A percentile compares a stretch with the other conserved stretches of the same genome.
Conservation (phyloP, 2,329 filamentous ascomycete genomes). For the Colletotrichum eleusines region DNA sequence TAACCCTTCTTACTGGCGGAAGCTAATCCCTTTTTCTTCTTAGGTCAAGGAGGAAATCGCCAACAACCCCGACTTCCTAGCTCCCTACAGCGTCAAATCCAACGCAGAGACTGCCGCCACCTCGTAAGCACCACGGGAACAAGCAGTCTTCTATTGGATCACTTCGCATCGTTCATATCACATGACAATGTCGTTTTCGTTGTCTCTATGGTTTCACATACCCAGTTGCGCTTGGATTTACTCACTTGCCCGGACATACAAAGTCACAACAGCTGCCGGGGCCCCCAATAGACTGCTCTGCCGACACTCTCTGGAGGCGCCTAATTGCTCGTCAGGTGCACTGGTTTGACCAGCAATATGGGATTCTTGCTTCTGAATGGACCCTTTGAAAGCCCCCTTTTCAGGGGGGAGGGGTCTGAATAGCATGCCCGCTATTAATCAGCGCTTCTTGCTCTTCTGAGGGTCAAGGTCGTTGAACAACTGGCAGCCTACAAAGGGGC, state of each 20-base stretch:
- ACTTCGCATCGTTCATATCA: constrained; percentile 4
- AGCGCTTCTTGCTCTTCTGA: not conserved
- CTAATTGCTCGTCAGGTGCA: not conserved
- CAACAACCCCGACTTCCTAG: constrained; percentile 85
- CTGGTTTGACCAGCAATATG: not conserved
- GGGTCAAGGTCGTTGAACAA: not conserved
- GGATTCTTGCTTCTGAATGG: not conserved
- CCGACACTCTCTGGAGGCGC: too few species aligned
- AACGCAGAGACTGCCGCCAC: constrained; percentile 55
- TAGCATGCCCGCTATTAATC: not conserved
- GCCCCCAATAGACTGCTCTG: not conserved
- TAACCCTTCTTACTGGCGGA: not conserved
- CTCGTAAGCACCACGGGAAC: constrained; percentile 35
- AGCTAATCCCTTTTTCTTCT: constrained; percentile 36
- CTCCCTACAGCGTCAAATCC: constrained; percentile 72
- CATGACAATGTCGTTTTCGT: constrained; percentile 5
- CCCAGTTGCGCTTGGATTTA: constrained; percentile 11
- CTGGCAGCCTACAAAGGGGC: not conserved
- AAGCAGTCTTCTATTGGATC: not conserved
- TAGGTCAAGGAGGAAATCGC: constrained; percentile 95
- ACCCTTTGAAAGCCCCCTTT: not conserved
- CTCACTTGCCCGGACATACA: not conserved
- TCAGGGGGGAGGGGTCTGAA: not conserved
- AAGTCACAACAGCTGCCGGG: not conserved
- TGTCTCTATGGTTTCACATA: constrained; percentile 10